Evolutionary conservation across 495 filamentous ascomycete genomes (phyloP), one percentile per base, ranked within the genome.

Genomic region (Aspergillus funiculosus): DNA sequence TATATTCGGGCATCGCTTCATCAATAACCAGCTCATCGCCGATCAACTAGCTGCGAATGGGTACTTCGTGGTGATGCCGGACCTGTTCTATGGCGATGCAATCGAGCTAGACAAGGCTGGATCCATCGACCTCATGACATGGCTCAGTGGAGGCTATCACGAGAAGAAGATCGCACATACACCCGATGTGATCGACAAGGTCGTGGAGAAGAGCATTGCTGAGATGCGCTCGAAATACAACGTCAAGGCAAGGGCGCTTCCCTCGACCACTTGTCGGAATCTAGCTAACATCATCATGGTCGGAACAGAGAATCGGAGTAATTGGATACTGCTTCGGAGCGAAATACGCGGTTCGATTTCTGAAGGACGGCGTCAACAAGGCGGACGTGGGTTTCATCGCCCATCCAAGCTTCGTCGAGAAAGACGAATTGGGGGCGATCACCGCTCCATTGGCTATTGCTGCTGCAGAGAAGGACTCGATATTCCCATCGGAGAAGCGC

Each of bases 311-410:
- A 54, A 63, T 90, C 26, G 86, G 82, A 11, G 54, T 48, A 13
- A 76, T 83, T 4, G 86, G 86, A 5, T 89, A 89, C 68, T 89
- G 86, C 67, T 89, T 87, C 60, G 86, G 86, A 9, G 76, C 60
- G 4, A 79, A 77, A 52, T 79, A 78, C 51, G 70, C 73, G 13
- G 51, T 47, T 30, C 59, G 50, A 43, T 62, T 51, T 17, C 29
- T 62, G 15, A 49, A 51, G 27, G n/a, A 25, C 4, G 40, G 18
- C 9, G 17, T 22, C 7, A 43, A 46, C 7, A 39, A 40, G 10
- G 14, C 57, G 10, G 59, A 62, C 48, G 56, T 28, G 20, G 86
- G 82, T 26, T 89, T 69, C 56, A 61, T 75, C 6, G 87, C 85
- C 1, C 85, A 90, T 58, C 87, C 86, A 9, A 75, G 68, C n/a